These are phyloP conservation scores for Termitomyces sp. DNA, from an alignment of 768 basidiomycete genomes.

Conservation along the genomic window DNA sequence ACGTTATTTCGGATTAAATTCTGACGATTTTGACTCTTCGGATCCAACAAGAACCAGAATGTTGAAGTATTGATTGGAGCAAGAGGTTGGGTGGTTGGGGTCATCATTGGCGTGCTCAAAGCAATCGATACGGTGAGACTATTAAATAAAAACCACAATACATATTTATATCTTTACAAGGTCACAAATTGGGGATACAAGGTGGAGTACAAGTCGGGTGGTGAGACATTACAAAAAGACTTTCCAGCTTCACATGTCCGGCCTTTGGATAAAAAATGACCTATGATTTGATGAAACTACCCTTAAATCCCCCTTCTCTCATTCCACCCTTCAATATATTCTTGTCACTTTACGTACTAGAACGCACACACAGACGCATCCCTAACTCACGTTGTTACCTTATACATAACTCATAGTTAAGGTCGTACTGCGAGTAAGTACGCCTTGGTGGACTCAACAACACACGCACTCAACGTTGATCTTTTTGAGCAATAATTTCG, in stretches of 20 bases:
- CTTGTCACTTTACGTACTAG: neutral
- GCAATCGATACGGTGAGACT: constrained; percentile 3
- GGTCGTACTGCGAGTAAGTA: no score
- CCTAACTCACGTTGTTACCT: no score
- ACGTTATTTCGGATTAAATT: neutral
- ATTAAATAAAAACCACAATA: neutral
- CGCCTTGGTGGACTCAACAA: no score
- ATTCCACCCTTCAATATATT: neutral
- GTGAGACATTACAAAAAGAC: neutral
- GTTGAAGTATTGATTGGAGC: constrained; percentile 7
- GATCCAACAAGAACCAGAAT: constrained; percentile 9
- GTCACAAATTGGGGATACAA: constrained; percentile 14
- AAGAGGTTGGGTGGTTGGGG: constrained; percentile 12
- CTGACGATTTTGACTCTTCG: neutral
- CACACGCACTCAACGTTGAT: no score
- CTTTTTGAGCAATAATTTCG: no score
- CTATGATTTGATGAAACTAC: neutral
- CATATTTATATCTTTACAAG: neutral
- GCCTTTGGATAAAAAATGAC: neutral
- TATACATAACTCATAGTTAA: no score
- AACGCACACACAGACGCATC: neutral
- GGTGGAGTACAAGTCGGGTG: constrained; percentile 6
- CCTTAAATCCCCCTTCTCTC: neutral
- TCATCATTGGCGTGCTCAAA: constrained; percentile 11
- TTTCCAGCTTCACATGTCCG: constrained; percentile 9